phyloP scores from a whole-genome alignment of 2,329 filamentous ascomycete genomes.

The Triangularia verruculosa region DNA sequence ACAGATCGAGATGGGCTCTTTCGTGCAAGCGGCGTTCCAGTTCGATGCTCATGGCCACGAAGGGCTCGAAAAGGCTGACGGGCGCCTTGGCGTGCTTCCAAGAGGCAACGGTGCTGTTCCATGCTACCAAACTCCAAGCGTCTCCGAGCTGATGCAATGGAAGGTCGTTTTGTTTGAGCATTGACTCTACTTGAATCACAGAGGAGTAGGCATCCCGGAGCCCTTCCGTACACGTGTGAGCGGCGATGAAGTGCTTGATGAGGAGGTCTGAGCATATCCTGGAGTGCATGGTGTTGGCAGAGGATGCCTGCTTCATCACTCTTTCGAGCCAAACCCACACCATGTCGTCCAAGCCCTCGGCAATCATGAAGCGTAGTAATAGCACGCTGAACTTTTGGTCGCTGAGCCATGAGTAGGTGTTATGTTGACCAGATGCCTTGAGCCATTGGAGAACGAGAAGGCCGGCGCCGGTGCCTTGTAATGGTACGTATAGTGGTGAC shows the following conservation, averaged over 20 bases:
- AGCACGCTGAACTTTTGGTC: conserved; percentile 35
- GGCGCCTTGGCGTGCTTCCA: conserved; percentile 46
- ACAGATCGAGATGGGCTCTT: conserved; percentile 52
- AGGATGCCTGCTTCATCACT: conserved; percentile 31
- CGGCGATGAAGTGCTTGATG: conserved; percentile 40
- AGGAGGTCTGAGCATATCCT: conserved; percentile 29
- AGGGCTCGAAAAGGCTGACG: conserved; percentile 49
- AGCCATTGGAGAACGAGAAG: conserved; percentile 53
- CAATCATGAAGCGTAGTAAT: conserved; percentile 50
- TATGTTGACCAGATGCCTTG: conserved; percentile 47
- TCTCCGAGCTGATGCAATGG: conserved; percentile 34
- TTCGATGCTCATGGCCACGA: conserved; percentile 46
- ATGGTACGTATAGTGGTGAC: conserved; percentile 13
- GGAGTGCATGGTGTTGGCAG: background rate
- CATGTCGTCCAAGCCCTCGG: conserved; percentile 50
- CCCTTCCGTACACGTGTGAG: conserved; percentile 33
- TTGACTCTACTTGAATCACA: conserved; percentile 45
- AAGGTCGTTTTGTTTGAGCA: conserved; percentile 39
- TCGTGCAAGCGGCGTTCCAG: conserved; percentile 41
- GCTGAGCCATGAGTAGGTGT: conserved; percentile 44
- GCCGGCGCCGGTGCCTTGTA: conserved; percentile 45
- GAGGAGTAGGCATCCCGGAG: conserved; percentile 50
- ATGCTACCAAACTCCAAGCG: conserved; percentile 49
- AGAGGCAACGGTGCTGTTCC: conserved; percentile 51
- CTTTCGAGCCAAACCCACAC: conserved; percentile 53